A percentile compares a stretch with the other conserved stretches of the same genome.
phyloP scores from a whole-genome alignment of 192 early-diverging fungal species.

The Coemansia pectinata region DNA sequence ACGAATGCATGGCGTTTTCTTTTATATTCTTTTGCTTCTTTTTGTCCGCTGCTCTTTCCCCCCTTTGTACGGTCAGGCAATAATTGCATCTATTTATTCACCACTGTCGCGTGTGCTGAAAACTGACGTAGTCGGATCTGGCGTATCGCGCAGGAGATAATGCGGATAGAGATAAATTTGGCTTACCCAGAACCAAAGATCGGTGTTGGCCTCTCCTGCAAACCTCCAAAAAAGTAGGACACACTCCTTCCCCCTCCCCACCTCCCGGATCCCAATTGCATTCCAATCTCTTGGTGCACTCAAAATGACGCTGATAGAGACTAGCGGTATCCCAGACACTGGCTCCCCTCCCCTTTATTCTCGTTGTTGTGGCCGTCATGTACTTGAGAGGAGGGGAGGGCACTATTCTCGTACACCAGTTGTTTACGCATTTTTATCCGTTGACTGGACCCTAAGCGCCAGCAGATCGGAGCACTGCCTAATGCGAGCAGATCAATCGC shows the following conservation, averaged over 20 bases:
- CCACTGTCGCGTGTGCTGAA: neutral
- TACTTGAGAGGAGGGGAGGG: neutral
- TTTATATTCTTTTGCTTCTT: neutral
- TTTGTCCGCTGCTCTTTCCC: neutral
- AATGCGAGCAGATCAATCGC: conserved; percentile 3
- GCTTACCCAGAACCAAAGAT: conserved; percentile 1
- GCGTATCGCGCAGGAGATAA: neutral
- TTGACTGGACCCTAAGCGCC: neutral
- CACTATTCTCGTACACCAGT: neutral
- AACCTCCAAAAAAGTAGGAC: neutral
- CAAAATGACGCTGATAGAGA: neutral
- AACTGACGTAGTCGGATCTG: neutral
- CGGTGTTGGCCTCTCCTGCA: neutral
- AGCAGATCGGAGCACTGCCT: conserved; percentile 5
- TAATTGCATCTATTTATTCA: neutral
- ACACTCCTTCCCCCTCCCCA: neutral
- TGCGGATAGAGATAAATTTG: neutral
- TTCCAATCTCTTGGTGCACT: neutral
- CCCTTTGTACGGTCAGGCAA: neutral
- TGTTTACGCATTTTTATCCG: neutral
- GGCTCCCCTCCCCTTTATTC: neutral
- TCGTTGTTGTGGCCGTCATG: neutral
- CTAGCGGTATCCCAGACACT: neutral
- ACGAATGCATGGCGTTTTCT: neutral
- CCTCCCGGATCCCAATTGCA: neutral